Percentiles rank a stretch among this genome's conserved stretches.
These are phyloP conservation scores for Acanthamoeba sp. DNA, from an alignment of 208 protist genomes.

Conservation along the genomic window DNA sequence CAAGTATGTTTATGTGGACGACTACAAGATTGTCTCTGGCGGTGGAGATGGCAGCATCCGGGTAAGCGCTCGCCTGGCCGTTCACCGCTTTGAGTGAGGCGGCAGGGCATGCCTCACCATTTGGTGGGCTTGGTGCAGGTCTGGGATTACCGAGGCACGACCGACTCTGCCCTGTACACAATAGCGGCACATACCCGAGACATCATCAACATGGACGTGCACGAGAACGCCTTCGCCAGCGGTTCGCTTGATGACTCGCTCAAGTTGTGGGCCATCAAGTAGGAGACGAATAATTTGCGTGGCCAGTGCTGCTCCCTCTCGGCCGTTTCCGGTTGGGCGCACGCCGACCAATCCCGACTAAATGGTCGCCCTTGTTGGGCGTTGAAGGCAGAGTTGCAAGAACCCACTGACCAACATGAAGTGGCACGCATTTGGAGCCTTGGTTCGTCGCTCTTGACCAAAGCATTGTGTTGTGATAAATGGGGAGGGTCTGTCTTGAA, in stretches of 20 bases:
- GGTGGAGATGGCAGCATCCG: constrained; percentile 29
- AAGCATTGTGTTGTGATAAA: too few species aligned
- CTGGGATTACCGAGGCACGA: constrained; percentile 37
- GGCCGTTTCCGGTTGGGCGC: too few species aligned
- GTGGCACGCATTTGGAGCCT: too few species aligned
- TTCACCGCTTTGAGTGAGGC: too few species aligned
- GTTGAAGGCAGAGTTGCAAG: too few species aligned
- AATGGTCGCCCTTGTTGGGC: too few species aligned
- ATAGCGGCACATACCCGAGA: constrained; percentile 54
- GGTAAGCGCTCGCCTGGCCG: background rate
- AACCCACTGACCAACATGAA: too few species aligned
- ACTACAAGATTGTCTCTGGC: constrained; percentile 63
- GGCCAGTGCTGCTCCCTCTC: too few species aligned
- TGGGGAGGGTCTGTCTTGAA: too few species aligned
- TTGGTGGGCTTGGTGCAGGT: background rate
- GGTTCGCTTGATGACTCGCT: constrained; percentile 57
- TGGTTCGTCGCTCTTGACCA: too few species aligned
- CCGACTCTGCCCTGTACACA: constrained; percentile 10
- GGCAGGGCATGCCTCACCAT: too few species aligned
- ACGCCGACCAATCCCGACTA: too few species aligned
- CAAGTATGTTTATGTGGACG: constrained; percentile 72
- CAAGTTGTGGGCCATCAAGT: constrained; percentile 37
- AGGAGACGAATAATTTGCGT: background rate
- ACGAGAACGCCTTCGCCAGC: constrained; percentile 57
- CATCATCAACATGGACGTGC: constrained; percentile 78